Base-by-base conservation (phyloP, 83 land plant species). In the Picea abies region DNA sequence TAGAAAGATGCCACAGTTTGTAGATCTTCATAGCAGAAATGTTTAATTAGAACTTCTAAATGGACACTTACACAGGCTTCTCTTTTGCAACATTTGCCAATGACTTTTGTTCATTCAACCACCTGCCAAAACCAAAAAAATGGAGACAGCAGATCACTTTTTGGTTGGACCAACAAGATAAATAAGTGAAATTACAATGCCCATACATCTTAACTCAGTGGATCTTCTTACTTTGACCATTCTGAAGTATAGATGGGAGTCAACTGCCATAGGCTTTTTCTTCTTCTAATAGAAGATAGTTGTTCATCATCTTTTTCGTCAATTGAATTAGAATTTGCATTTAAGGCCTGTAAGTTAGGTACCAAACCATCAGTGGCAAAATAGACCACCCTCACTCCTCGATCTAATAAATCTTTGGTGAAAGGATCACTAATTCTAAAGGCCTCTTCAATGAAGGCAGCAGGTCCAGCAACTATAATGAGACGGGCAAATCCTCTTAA, bases 91-190 rank as follows among this genome's bases (percentile, higher is more conserved):
- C 94, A 78, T 94, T 94, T 56, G 99, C 98, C 80, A 92, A 58
- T 76, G 90, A 84, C 87, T 97, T 97, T 77, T 97, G 98, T 65
- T 95, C 99, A 86, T 90, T 94, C 80, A 97, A 80, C 99, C 99
- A 97, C 86, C 99, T 97, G 89, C 83, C 29, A 73, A 49, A 52
- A 67, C 10, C 73, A 15, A 60, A 44, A 22, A 39, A 85, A 29
- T 25, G 20, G 14, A 66, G 26, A 47, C 61, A 58, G 64, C 60
- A 20, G n/a, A 65, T 41, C 73, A 49, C 65, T 23, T 29, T 23
- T n/a, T 71, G n/a, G 67, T 82, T 15, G 39, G 56, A 8, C 14
- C 22, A 66, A 73, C 19, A 66, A 87, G 35, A 64, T 56, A 81
- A 81, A 23, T 25, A 76, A 71, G 67, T 58, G 29, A 80, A 26